phyloP scores from a whole-genome alignment of 352 stramenopile genomes.

The Nothophytophthora sp. region DNA sequence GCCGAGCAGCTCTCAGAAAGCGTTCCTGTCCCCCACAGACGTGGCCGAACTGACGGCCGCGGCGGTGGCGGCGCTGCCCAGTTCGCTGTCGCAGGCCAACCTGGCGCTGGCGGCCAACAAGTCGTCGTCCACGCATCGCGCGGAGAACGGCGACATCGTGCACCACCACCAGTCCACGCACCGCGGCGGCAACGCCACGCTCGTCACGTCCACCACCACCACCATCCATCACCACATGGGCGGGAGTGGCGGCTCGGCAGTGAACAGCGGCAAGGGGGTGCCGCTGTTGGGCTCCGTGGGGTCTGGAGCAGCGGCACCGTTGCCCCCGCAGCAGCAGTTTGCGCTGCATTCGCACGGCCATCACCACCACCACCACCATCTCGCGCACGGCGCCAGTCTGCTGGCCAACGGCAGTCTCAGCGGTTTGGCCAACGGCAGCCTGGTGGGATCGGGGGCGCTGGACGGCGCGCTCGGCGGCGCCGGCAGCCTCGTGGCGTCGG shows the following conservation, averaged over 20 bases:
- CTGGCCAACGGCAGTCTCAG: constrained; percentile 50
- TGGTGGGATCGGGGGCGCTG: constrained; percentile 18
- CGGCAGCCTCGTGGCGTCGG: constrained; percentile 38
- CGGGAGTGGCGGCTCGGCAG: constrained; percentile 13
- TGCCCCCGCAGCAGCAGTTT: constrained; percentile 46
- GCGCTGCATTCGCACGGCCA: constrained; percentile 52
- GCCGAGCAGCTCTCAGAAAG: constrained; percentile 45
- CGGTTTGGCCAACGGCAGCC: constrained; percentile 24
- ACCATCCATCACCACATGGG: constrained; percentile 74
- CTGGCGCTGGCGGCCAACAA: constrained; percentile 55
- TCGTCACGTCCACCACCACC: constrained; percentile 78
- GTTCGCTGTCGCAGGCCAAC: constrained; percentile 57
- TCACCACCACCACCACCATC: constrained; percentile 56
- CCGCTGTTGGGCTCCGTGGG: too few species aligned
- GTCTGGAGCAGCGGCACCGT: constrained; percentile 1
- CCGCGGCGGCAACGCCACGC: constrained; percentile 62
- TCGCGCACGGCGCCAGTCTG: constrained; percentile 44
- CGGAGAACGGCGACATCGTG: constrained; percentile 78
- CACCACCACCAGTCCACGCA: constrained; percentile 81
- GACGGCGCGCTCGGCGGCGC: constrained; percentile 31
- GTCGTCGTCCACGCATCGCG: constrained; percentile 52
- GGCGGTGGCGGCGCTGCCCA: constrained; percentile 64
- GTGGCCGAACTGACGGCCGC: constrained; percentile 78
- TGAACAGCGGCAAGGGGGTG: too few species aligned
- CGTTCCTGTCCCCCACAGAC: constrained; percentile 73